These are phyloP conservation scores for Nakaseomyces nivariensis DNA, from an alignment of 1,139 yeast species.

Conservation along the genomic window DNA sequence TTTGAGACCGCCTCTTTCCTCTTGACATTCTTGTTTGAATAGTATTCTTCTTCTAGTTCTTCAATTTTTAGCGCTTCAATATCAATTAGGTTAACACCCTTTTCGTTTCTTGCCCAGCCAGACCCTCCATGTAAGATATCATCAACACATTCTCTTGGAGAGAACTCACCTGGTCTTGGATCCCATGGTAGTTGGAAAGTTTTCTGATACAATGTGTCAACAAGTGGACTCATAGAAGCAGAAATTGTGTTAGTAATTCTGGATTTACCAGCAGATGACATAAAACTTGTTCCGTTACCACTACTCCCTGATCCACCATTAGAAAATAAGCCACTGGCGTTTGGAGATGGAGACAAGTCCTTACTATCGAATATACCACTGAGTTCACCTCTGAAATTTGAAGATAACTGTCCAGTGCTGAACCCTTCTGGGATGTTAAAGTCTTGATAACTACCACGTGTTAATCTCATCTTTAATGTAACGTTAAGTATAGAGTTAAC, in stretches of 20 bases:
- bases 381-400: conserved; percentile 16
- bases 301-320: conserved; percentile 3
- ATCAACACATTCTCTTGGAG: conserved; percentile 63
- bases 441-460: conserved; percentile 34
- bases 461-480: conserved; percentile 37
- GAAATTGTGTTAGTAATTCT: conserved; percentile 11
- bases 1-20: neutral
- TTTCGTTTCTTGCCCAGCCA: conserved; percentile 51
- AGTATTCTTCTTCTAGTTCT: conserved; percentile 17
- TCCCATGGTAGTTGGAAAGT: conserved; percentile 74
- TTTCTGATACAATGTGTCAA: conserved; percentile 46
- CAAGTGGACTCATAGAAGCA: conserved; percentile 35
- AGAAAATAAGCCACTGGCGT: neutral
- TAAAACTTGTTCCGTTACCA: conserved; percentile 4
- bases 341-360: conserved; percentile 11
- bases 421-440: conserved; percentile 15
- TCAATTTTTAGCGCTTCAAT: conserved; percentile 30
- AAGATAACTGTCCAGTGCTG: conserved; percentile 18
- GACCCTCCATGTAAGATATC: conserved; percentile 69
- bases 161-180: conserved; percentile 59
- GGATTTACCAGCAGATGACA: conserved; percentile 2
- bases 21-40: conserved; percentile 4
- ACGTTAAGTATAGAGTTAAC: conserved; percentile 66
- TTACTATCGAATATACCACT: conserved; percentile 17
- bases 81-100: conserved; percentile 35